These are phyloP conservation scores for Cytospora piceae DNA, from an alignment of 2,329 filamentous ascomycete genomes.

Conservation along the genomic window DNA sequence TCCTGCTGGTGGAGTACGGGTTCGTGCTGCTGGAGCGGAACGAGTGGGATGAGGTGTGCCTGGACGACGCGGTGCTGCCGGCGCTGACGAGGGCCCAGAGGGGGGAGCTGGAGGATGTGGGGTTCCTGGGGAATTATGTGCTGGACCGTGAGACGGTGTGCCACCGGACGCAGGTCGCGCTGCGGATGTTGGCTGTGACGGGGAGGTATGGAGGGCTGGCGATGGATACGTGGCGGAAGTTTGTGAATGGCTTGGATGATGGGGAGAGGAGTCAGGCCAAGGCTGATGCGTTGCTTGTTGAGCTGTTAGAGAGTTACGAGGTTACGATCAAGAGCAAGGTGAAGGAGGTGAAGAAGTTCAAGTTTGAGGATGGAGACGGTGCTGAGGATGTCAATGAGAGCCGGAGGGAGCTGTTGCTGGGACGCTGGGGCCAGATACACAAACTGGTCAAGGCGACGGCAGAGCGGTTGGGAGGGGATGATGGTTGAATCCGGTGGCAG, in stretches of 20 bases:
- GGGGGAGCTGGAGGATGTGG: conserved; percentile 46
- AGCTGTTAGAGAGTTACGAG: conserved; percentile 45
- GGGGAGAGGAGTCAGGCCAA: conserved; percentile 46
- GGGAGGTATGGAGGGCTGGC: conserved; percentile 33
- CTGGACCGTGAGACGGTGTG: conserved; percentile 56
- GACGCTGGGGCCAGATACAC: conserved; percentile 50
- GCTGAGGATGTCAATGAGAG: conserved; percentile 31
- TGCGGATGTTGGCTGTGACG: conserved; percentile 43
- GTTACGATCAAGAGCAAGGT: conserved; percentile 39
- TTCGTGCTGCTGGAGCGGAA: conserved; percentile 52
- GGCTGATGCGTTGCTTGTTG: conserved; percentile 45
- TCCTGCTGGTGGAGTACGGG: conserved; percentile 70
- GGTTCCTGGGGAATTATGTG: conserved; percentile 56
- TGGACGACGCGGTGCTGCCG: conserved; percentile 53
- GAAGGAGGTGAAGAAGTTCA: conserved; percentile 37
- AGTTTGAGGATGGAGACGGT: conserved; percentile 31
- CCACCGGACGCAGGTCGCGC: conserved; percentile 59
- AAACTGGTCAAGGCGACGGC: conserved; percentile 44
- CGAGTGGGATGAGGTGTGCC: conserved; percentile 53
- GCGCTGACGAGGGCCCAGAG: conserved; percentile 42
- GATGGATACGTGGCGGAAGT: conserved; percentile 47
- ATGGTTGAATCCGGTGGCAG: neutral
- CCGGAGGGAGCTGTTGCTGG: conserved; percentile 45
- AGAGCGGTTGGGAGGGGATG: conserved; percentile 35
- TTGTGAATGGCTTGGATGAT: conserved; percentile 52